Evolutionary conservation across 23 red algal species (phyloP), one percentile per base, ranked within the genome.

Genomic region (Chondrus crispus): DNA sequence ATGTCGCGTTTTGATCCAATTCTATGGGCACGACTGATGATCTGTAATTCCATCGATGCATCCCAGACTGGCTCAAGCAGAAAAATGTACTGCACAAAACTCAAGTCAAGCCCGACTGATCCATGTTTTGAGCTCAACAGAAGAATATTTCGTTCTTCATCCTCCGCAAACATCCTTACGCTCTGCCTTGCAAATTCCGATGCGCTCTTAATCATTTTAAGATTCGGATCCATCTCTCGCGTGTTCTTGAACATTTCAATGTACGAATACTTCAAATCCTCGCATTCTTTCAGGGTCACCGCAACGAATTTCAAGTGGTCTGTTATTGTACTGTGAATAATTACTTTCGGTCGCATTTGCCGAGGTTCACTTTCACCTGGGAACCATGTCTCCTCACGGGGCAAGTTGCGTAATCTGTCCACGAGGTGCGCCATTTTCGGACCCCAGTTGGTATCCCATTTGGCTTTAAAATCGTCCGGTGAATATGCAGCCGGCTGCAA

Each of bases 51-150:
- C 28, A 91, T 62, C 5, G 97, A 80, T 5, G 84, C 73, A 54
- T 96, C 81, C 94, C 94, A 96, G 32, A 99, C 70, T 38, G 97
- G 97, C 62, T 99, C 97, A 72, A 99, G 76, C 39, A 99, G 29
- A 37, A 95, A 91, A 28, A 99, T 77, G 38, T 88, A 92, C 37
- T 80, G 52, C 51, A 96, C 97, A 93, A 96, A 96, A 57, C 91
- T 95, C 4, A 99, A 71, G 33, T 99, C 97, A 62, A 95, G 94
- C 3, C 97, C 97, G 29, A 96, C 47, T 2, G 76, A 71, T 18
- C 77, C 79, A 5, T 81, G 78, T 64, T 46, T 92, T 3, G 89
- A 52, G 68, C 74, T 84, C 89, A 92, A 83, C 33, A 92, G 29
- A 33, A 92, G 46, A 55, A 92, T 84, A 52, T 62, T 82, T 14